Percentiles rank a stretch among this genome's conserved stretches.
These are phyloP conservation scores for Colletotrichum siamense DNA, from an alignment of 2,329 filamentous ascomycete species.

Conservation along the genomic window DNA sequence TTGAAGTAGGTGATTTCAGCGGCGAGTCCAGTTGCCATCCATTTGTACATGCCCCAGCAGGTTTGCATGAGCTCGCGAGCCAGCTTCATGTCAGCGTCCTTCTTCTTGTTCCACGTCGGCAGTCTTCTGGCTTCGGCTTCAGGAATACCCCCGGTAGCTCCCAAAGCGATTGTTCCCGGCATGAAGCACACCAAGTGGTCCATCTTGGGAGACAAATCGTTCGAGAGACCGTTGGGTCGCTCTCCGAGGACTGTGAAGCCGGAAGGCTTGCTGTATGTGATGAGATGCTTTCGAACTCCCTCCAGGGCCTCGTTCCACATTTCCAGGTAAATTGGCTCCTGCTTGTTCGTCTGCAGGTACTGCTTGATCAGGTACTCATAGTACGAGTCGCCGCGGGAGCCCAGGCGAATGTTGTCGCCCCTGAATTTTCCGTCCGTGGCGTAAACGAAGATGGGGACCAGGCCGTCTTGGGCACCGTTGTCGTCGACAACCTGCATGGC, in stretches of 20 bases:
- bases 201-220: slow-evolving; percentile 83
- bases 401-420: slow-evolving; percentile 86
- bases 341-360: slow-evolving; percentile 88
- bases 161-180: slow-evolving; percentile 93
- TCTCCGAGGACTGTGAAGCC: slow-evolving; percentile 92
- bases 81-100: slow-evolving; percentile 87
- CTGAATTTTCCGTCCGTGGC: slow-evolving; percentile 80
- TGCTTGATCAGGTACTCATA: slow-evolving; percentile 99
- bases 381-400: slow-evolving; percentile 95
- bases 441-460: slow-evolving; percentile 91
- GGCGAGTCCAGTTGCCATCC: slow-evolving; percentile 88
- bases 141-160: slow-evolving; percentile 78
- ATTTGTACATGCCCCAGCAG: slow-evolving; percentile 97
- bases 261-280: slow-evolving; percentile 84
- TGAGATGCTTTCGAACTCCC: slow-evolving; percentile 88
- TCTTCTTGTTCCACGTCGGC: slow-evolving; percentile 74
- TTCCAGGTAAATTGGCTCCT: slow-evolving; percentile 85
- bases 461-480: slow-evolving; percentile 78
- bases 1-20: slow-evolving; percentile 94
- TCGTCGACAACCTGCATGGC: slow-evolving; percentile 91
- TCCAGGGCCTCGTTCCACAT: slow-evolving; percentile 90
- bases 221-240: slow-evolving; percentile 74
- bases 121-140: slow-evolving; percentile 77
- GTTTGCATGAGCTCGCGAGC: slow-evolving; percentile 93
- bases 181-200: slow-evolving; percentile 98